A percentile compares a stretch with the other conserved stretches of the same genome.
Conservation (phyloP, 257 asterid genomes). For the Fraxinus excelsior region DNA sequence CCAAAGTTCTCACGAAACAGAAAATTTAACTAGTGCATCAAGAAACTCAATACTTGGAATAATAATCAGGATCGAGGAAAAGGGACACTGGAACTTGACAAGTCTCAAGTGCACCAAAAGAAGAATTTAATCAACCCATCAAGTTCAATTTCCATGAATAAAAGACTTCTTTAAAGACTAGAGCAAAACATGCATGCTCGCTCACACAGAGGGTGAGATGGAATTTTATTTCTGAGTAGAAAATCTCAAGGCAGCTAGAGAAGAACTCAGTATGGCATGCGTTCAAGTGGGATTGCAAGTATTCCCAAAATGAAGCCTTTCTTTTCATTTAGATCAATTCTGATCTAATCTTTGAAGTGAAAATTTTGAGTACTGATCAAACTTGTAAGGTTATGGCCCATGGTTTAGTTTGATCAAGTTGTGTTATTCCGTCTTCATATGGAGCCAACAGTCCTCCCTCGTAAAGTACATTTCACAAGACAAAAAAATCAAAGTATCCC, state of each 20-base stretch:
- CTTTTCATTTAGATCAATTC: no score
- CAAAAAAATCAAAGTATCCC: background rate
- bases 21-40: background rate
- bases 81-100: background rate
- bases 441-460: background rate
- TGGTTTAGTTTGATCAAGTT: background rate
- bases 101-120: background rate
- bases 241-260: no score
- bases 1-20: background rate
- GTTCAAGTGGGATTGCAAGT: no score
- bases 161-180: background rate
- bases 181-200: no score
- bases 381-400: background rate
- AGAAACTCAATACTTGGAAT: background rate
- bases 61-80: conserved; percentile 7
- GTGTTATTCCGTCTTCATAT: background rate
- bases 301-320: no score
- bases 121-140: background rate
- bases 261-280: no score
- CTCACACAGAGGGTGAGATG: no score
- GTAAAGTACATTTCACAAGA: background rate
- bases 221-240: no score
- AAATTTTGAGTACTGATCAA: background rate
- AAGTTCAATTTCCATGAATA: background rate
- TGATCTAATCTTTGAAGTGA: background rate